Base-by-base conservation (phyloP, 1,139 yeast species). In the Diutina pseudorugosa region DNA sequence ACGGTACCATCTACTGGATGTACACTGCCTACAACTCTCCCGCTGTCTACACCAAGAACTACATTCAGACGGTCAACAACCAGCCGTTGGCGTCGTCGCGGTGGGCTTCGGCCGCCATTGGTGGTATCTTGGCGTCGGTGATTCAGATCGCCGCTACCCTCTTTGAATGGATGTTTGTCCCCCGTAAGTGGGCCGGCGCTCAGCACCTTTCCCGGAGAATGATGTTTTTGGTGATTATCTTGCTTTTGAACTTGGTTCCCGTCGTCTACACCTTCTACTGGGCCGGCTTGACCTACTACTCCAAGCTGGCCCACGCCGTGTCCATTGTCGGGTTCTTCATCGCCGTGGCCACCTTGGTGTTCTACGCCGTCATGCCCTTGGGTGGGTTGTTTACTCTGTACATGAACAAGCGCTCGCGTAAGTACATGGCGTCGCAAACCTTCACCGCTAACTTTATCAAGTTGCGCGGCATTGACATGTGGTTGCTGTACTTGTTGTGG, bases 151-250 rank as follows among this genome's bases (percentile, higher is more conserved):
- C 81, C 56, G 98, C 98, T 52, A 93, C 98, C 21, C 55, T 90
- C 51, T 82, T 87, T 62, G 98, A 93, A 72, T 94, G 96, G 97
- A 77, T 83, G 67, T 93, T 89, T 65, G 98, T 93, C 57, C 98
- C 98, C 58, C 84, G 98, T 73, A 83, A 85, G 63, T 93, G 98
- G 98, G 95, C 98, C 40, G 98, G 98, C 70, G 98, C 98, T 69
- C 98, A 93, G 73, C 97, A 89, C 68, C 80, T 93, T 67, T 74
- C 90, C 51, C 86, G 96, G 70, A 86, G 98, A 67, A 75, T 93
- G 62, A 64, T 83, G 74, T 86, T 91, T 66, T 71, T 93, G 66
- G 61, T 84, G 54, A 60, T 82, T 52, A 79, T 91, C 58, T 75
- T 91, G 57, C 72, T 77, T 52, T 64, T 84, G 59, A 93, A 93